Evolutionary conservation across 1,284 basidiomycete genomes (phyloP).

Genomic region (Cryptococcus amylolentus): DNA sequence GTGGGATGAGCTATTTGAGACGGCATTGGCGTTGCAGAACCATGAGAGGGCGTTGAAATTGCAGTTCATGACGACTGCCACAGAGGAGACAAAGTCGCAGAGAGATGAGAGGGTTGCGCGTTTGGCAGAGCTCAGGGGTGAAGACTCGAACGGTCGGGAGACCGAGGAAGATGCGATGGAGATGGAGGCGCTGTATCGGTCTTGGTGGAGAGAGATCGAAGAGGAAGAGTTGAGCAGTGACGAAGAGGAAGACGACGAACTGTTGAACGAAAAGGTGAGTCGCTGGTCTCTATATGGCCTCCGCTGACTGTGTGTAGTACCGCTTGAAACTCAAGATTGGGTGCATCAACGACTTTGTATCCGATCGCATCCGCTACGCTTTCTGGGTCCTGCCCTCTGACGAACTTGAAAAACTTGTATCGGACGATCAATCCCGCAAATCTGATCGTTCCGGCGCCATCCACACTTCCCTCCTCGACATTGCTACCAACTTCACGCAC

Average conservation of each 20-base stretch:
- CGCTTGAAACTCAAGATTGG: slow-evolving; percentile 11
- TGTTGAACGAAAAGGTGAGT: slow-evolving; percentile 9
- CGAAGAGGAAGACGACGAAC: slow-evolving; percentile 4
- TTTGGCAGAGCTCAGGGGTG: slow-evolving; percentile 9
- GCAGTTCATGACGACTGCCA: not conserved
- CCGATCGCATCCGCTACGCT: slow-evolving; percentile 22
- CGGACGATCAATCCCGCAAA: not conserved
- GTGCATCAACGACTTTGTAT: slow-evolving; percentile 21
- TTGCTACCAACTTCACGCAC: slow-evolving; percentile 4
- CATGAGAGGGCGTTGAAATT: slow-evolving; percentile 6
- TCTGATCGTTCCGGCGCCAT: not conserved
- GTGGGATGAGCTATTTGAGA: slow-evolving; percentile 16
- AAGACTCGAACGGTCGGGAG: slow-evolving; percentile 3
- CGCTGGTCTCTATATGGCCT: not conserved
- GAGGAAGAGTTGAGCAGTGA: slow-evolving; percentile 4
- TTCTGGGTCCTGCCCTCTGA: slow-evolving; percentile 35
- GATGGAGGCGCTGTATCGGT: slow-evolving; percentile 3
- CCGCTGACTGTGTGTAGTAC: slow-evolving; percentile 7
- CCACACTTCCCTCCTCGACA: slow-evolving; percentile 9
- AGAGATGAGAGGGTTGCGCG: not conserved
- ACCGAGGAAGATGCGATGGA: slow-evolving; percentile 4
- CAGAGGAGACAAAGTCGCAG: not conserved
- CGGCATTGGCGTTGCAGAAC: slow-evolving; percentile 18
- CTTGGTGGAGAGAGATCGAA: slow-evolving; percentile 8
- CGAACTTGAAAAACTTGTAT: slow-evolving; percentile 21